Percentiles rank a stretch among this genome's conserved stretches.
phyloP scores from a whole-genome alignment of 2,329 filamentous ascomycete genomes.

The Alternaria triticimaculans region DNA sequence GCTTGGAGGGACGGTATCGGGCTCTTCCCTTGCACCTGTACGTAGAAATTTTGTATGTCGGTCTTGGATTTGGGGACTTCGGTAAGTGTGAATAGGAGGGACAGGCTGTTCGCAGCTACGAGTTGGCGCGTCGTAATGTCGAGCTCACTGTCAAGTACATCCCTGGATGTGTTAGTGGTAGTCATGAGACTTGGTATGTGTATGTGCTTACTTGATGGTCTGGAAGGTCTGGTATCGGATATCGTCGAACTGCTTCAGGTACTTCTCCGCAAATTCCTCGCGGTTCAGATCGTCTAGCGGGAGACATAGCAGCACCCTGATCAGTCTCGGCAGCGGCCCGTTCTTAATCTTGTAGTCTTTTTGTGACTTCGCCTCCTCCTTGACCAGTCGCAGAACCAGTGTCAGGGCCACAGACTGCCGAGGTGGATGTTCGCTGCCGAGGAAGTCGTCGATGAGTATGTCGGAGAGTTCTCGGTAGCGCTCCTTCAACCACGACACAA shows the following conservation, averaged over 20 bases:
- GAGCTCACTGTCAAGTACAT: constrained; percentile 40
- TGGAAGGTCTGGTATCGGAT: constrained; percentile 83
- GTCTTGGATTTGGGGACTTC: constrained; percentile 71
- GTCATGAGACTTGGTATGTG: neutral
- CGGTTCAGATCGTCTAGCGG: constrained; percentile 66
- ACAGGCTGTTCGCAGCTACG: constrained; percentile 61
- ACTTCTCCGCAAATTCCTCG: constrained; percentile 78
- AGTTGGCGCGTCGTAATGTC: constrained; percentile 26
- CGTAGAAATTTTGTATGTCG: constrained; percentile 73
- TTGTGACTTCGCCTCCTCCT: constrained; percentile 67
- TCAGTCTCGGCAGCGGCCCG: constrained; percentile 68
- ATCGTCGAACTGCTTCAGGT: constrained; percentile 80
- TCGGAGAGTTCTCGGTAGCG: constrained; percentile 74
- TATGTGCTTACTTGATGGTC: constrained; percentile 68
- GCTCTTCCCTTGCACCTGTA: constrained; percentile 70
- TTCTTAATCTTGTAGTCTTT: constrained; percentile 70
- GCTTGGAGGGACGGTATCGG: constrained; percentile 64
- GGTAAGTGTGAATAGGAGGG: constrained; percentile 71
- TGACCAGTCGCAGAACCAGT: constrained; percentile 81
- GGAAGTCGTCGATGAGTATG: constrained; percentile 63
- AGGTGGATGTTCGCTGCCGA: constrained; percentile 67
- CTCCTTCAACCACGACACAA: constrained; percentile 80
- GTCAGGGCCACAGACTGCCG: constrained; percentile 74
- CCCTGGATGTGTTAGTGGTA: constrained; percentile 11
- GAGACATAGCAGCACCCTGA: constrained; percentile 67